phyloP scores from a whole-genome alignment of 352 stramenopile species.

The Blastocystis sp. region DNA sequence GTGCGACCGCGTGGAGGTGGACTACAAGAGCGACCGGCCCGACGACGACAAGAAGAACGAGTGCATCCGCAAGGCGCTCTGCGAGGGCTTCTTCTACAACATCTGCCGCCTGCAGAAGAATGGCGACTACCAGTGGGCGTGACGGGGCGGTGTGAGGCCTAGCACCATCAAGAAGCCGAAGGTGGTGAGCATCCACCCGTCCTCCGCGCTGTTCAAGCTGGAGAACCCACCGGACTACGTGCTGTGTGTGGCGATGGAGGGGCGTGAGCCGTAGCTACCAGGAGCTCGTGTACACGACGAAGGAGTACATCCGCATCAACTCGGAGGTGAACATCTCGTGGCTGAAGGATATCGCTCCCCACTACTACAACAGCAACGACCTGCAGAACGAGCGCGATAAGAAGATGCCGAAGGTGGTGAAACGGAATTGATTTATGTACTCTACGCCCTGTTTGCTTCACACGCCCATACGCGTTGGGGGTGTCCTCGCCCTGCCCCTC shows the following conservation, averaged over 20 bases:
- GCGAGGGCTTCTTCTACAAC: slow-evolving; percentile 98
- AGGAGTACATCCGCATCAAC: slow-evolving; percentile 97
- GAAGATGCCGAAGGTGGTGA: slow-evolving; percentile 88
- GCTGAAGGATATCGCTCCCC: slow-evolving; percentile 95
- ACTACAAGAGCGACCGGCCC: slow-evolving; percentile 70
- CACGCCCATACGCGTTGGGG: background rate
- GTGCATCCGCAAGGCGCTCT: slow-evolving; percentile 90
- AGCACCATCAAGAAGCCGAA: slow-evolving; percentile 93
- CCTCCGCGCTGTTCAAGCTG: slow-evolving; percentile 83
- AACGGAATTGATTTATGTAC: background rate
- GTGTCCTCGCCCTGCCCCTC: background rate
- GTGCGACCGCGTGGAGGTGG: slow-evolving; percentile 95
- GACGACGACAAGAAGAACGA: slow-evolving; percentile 82
- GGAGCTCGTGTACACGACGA: slow-evolving; percentile 96
- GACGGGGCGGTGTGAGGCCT: background rate
- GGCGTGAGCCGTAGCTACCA: slow-evolving; percentile 80
- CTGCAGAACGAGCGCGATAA: slow-evolving; percentile 89
- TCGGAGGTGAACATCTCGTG: slow-evolving; percentile 93
- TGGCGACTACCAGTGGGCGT: slow-evolving; percentile 86
- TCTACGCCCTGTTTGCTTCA: background rate
- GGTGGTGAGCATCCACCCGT: slow-evolving; percentile 96
- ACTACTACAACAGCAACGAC: slow-evolving; percentile 97
- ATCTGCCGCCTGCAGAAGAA: slow-evolving; percentile 89
- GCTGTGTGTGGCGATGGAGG: background rate
- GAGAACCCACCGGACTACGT: slow-evolving; percentile 57